Base-by-base conservation (phyloP, 139 green algal species). In the Nannochloris sp. region DNA sequence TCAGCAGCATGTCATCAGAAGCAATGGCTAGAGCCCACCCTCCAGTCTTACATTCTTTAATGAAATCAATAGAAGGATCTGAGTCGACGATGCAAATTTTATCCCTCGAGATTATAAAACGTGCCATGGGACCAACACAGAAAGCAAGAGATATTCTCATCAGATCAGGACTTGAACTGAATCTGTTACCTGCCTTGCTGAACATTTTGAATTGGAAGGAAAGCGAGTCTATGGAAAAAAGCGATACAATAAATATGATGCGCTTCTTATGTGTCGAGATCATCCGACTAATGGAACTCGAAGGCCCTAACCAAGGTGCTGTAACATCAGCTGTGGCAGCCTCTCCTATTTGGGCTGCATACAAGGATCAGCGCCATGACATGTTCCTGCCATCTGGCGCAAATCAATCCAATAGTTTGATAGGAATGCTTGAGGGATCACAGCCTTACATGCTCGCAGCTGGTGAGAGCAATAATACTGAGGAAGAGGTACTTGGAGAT, bases 201-300 rank as follows among this genome's bases (percentile, higher is more conserved):
- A 15, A 48, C 7, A 48, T 75, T 21, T 73, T 95, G 46, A 87
- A 95, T 64, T 94, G 87, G 87, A 70, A 76, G 31, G 36, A 16
- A 3, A 18, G 27, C 21, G 24, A 24, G 4, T 16, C 15, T 11
- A 21, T 14, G 24, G 46, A 4, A 10, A 15, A 58, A 31, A 10
- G 48, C 16, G 86, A 89, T 19, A 72, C 69, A 11, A 53, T 53
- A 9, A 76, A 73, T 4, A 82, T 93, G 49, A 69, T 86, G 66
- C 63, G 87, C 0, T 80, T 88, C 16, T 66, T 93, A 50, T 84
- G 72, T 44, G 86, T 95, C 24, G 87, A 93, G 12, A 69, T 95
- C 60, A 67, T 95, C 49, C 79, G 83, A 27, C 60, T 86, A 50
- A 65, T 95, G 65, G 57, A 75, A 8, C 60, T 69, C 19, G 75